Base-by-base conservation (phyloP, 1,284 basidiomycete species). In the Cryptococcus sp. region DNA sequence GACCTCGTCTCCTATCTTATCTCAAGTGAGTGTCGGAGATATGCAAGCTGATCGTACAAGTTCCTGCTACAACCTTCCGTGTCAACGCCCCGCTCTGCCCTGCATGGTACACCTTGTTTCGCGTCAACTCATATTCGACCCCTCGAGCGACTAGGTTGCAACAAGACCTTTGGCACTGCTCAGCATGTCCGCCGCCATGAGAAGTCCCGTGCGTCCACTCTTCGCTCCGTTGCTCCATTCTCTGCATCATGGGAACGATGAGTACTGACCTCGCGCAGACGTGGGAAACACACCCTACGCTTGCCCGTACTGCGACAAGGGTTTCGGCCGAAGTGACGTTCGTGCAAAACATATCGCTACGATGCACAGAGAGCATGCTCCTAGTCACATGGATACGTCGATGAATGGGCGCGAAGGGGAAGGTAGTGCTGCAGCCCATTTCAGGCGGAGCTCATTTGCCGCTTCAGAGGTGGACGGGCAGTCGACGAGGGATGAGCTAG, bases 161-260 rank as follows among this genome's bases (percentile, higher is more conserved):
- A 60, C 25, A 73, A 73, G 58, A 61, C 59, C 17, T 73, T 73
- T 60, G 65, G 66, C 1, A 69, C 70, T 15, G 65, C 66, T 35
- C 64, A 64, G 15, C 71, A 73, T 63, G 67, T 69, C 7, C 57
- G 70, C 22, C 55, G 71, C 30, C 71, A 73, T 60, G 64, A 71
- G 46, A 61, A 65, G 48, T 59, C 64, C 46, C 71, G 69, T 71
- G 45, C 57, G 67, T 69, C 17, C n/a, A 17, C 25, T 22, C 40
- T 50, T 49, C 38, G 17, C 45, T 41, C n/a, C 23, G 3, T 47
- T 52, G 10, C 25, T 17, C 39, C 38, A 22, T 15, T 23, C 40
- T 47, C 23, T 11, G 17, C 23, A 1, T 3, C 27, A 8, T 16
- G 0, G n/a, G 22, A 23, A 46, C 8, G 17, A 3, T 22, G 27